Percentiles rank a stretch among this genome's conserved stretches.
phyloP scores from a whole-genome alignment of 176 grass and related monocot genomes.

The Triticum timopheevii region DNA sequence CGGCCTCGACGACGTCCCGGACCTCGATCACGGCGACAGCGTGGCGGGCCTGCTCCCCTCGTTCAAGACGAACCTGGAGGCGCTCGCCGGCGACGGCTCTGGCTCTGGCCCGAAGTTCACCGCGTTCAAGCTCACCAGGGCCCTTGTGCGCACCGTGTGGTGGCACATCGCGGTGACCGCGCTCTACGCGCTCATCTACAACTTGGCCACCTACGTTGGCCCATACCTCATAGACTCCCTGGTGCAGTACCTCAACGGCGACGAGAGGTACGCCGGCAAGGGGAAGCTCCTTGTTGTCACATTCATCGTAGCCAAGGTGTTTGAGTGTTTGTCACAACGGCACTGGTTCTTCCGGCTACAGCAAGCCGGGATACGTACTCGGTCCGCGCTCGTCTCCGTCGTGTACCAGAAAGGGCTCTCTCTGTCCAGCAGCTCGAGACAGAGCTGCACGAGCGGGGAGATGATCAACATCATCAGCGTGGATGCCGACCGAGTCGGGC shows the following conservation, averaged over 20 bases:
- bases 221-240: constrained; percentile 78
- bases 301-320: constrained; percentile 64
- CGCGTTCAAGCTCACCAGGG: constrained; percentile 61
- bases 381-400: constrained; percentile 49
- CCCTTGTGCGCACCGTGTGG: constrained; percentile 61
- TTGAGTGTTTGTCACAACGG: constrained; percentile 59
- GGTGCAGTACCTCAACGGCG: constrained; percentile 85
- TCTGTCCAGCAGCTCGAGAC: constrained; percentile 62
- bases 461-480: constrained; percentile 76
- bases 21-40: constrained; percentile 47
- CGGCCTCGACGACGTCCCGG: constrained; percentile 68
- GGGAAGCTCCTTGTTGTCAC: constrained; percentile 56
- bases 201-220: constrained; percentile 65
- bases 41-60: constrained; percentile 43
- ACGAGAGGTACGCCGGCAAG: constrained; percentile 38
- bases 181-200: constrained; percentile 59
- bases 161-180: constrained; percentile 61
- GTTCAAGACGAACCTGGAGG: constrained; percentile 64
- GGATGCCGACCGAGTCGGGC: constrained; percentile 46
- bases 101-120: constrained; percentile 34
- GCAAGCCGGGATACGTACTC: constrained; percentile 47
- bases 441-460: constrained; percentile 55
- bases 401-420: constrained; percentile 78
- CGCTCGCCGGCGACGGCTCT: neutral
- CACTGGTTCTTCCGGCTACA: constrained; percentile 67